Base-by-base conservation (phyloP, 2,329 filamentous ascomycete species). In the Exophiala dermatitidis region DNA sequence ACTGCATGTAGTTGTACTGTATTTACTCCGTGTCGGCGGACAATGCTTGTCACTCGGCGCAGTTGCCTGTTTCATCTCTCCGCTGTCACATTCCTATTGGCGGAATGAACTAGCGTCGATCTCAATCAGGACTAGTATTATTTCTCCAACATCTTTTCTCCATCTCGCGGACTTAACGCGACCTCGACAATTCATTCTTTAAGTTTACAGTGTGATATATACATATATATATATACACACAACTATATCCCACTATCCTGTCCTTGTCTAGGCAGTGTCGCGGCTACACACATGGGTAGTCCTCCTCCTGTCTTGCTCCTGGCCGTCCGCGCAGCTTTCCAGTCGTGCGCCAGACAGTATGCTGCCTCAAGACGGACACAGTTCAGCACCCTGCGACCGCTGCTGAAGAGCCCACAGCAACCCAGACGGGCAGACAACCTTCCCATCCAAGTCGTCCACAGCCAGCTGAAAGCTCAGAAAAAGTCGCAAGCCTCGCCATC, bases 321-420 rank as follows among this genome's bases (percentile, higher is more conserved):
- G 9, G 57, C 61, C 46, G 50, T 61, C 26, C 59, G 59, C 29
- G 33, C 47, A 30, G 59, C 55, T 31, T 61, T 63, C 50, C 52
- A 48, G 43, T 33, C 52, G 10, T 63, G 59, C 46, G 50, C 58
- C 32, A 48, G 57, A 49, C 55, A 56, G 43, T 46, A 59, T 53
- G 52, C 46, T 5, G 42, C 48, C 6, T 52, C 56, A 3, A 46
- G 46, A 47, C 49, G 31, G 41, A 45, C 53, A 3, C 50, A 12
- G 8, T 62, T 62, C 49, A 62, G 53, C 43, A 57, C 52, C 26
- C 37, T 48, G 9, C 47, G 33, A 3, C 50, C 44, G 12, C 53
- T 53, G 19, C 42, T 57, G 36, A 58, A 60, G 48, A 52, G 28
- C 5, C 44, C 50, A 4, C 33, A 29, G 30, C 36, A 9, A 1